phyloP scores from a whole-genome alignment of 805 yeast genomes.

The Candida xyloterini region DNA sequence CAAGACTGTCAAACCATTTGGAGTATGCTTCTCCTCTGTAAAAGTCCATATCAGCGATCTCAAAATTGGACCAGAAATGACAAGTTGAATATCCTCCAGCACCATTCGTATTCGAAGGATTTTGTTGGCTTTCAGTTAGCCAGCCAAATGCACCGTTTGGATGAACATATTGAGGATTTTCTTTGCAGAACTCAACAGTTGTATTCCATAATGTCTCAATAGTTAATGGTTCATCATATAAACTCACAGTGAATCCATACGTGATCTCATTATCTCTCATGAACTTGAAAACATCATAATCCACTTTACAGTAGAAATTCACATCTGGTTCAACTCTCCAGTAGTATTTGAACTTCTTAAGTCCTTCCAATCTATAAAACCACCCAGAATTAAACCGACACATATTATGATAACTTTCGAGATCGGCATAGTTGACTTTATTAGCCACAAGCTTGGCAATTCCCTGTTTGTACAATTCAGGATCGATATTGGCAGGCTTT shows the following conservation, averaged over 20 bases:
- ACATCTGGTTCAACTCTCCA: constrained; percentile 93
- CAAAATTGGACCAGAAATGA: constrained; percentile 88
- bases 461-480: constrained; percentile 23
- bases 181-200: constrained; percentile 59
- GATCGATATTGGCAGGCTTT: constrained; percentile 56
- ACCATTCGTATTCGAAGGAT: constrained; percentile 40
- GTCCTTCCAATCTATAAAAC: constrained; percentile 67
- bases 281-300: constrained; percentile 74
- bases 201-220: constrained; percentile 76
- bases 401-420: constrained; percentile 82
- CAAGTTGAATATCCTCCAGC: constrained; percentile 69
- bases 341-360: constrained; percentile 75
- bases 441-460: constrained; percentile 32
- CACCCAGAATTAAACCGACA: constrained; percentile 86
- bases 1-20: constrained; percentile 64
- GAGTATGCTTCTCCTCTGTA: constrained; percentile 70
- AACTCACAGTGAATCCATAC: constrained; percentile 74
- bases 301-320: constrained; percentile 70
- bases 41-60: constrained; percentile 70
- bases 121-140: constrained; percentile 69
- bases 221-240: constrained; percentile 62
- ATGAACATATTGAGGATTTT: constrained; percentile 57
- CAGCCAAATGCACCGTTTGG: constrained; percentile 65
- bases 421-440: constrained; percentile 69
- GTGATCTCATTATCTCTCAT: constrained; percentile 72